phyloP scores from a whole-genome alignment of 1,284 basidiomycete genomes.

The Leccinum holopus region DNA sequence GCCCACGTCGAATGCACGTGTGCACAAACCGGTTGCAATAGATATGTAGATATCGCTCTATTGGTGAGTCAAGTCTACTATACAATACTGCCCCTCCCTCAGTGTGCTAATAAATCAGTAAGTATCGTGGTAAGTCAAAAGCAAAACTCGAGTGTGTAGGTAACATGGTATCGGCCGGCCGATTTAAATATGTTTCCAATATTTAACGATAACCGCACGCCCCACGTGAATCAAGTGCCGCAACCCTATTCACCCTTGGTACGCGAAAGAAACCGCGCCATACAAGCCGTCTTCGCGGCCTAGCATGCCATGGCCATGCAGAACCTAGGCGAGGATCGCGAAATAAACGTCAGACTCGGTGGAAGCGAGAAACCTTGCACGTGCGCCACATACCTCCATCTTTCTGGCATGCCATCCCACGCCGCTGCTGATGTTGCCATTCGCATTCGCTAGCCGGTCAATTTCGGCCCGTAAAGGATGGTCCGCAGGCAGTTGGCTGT shows the following conservation, averaged over 20 bases:
- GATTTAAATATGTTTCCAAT: neutral
- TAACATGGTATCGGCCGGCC: neutral
- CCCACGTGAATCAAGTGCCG: conserved; percentile 45
- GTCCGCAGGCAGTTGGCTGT: conserved; percentile 57
- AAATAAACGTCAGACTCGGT: conserved; percentile 6
- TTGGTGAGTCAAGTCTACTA: neutral
- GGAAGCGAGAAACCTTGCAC: neutral
- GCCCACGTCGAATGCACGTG: neutral
- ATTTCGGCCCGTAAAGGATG: conserved; percentile 73
- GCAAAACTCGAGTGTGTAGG: neutral
- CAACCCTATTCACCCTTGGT: conserved; percentile 63
- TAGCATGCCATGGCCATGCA: conserved; percentile 87
- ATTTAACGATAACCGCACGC: neutral
- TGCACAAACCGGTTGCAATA: neutral
- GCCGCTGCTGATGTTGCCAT: conserved; percentile 86
- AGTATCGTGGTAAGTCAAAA: neutral
- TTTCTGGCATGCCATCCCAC: conserved; percentile 96
- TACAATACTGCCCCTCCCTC: neutral
- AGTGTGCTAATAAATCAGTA: neutral
- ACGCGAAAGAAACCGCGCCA: conserved; percentile 90
- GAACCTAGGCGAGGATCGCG: conserved; percentile 44
- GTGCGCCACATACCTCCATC: conserved; percentile 77
- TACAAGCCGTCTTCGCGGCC: conserved; percentile 92
- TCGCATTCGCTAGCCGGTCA: conserved; percentile 73
- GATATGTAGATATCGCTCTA: neutral